A percentile compares a stretch with the other conserved stretches of the same genome.
These are phyloP conservation scores for Aspergillus fischeri DNA, from an alignment of 2,329 filamentous ascomycete species.

Conservation along the genomic window DNA sequence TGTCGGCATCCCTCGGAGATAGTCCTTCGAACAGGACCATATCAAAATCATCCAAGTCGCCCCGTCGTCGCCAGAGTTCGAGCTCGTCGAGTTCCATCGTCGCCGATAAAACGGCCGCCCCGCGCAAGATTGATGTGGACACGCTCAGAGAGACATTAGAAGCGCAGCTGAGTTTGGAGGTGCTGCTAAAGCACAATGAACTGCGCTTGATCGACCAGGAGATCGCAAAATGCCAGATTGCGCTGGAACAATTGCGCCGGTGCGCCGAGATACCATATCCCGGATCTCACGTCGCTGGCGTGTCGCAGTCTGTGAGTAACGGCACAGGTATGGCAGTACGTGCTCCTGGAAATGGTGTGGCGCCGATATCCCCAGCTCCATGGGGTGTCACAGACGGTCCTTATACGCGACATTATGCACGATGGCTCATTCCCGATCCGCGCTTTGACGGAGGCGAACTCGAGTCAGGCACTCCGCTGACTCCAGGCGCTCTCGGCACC, in stretches of 20 bases:
- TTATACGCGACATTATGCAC: constrained; percentile 89
- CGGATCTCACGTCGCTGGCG: constrained; percentile 55
- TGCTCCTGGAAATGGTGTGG: constrained; percentile 57
- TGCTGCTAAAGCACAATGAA: constrained; percentile 91
- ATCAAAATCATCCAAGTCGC: neutral
- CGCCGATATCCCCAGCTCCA: constrained; percentile 75
- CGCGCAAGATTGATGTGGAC: constrained; percentile 33
- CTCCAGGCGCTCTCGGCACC: constrained; percentile 33
- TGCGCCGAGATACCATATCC: constrained; percentile 92
- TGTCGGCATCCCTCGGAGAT: constrained; percentile 9
- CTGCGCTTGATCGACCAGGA: constrained; percentile 92
- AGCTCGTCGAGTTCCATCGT: constrained; percentile 4
- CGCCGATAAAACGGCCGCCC: constrained; percentile 16
- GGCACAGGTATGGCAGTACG: constrained; percentile 70
- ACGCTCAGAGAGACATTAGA: constrained; percentile 69
- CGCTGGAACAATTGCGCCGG: constrained; percentile 86
- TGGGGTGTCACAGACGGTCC: constrained; percentile 90
- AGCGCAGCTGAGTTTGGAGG: constrained; percentile 84
- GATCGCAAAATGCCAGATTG: constrained; percentile 89
- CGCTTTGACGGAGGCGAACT: constrained; percentile 67
- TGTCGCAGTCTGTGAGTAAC: constrained; percentile 64
- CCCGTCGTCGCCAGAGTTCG: constrained; percentile 2
- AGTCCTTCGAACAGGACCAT: constrained; percentile 3
- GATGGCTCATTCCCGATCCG: constrained; percentile 88
- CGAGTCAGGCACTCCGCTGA: constrained; percentile 23